Percentiles rank a stretch among this genome's conserved stretches.
Evolutionary conservation across 371 early-diverging fungal species (phyloP).

Genomic region (Mortierella sp.): DNA sequence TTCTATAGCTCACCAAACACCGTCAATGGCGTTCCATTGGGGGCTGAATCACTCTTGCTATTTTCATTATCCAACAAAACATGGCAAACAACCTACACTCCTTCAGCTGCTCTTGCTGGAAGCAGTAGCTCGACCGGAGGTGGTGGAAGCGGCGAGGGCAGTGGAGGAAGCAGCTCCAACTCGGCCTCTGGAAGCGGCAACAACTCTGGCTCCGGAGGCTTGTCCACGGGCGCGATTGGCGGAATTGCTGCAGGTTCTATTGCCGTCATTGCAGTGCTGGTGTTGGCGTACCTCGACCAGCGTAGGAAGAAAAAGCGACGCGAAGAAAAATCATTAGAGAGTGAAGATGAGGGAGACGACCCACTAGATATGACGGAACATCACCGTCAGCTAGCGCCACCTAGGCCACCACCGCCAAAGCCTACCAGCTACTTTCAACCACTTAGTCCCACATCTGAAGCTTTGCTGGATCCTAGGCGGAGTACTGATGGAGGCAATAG

Average conservation of each 20-base stretch:
- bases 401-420: slow-evolving; percentile 1
- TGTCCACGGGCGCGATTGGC: slow-evolving; percentile 29
- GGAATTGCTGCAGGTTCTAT: slow-evolving; percentile 30
- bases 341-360: not conserved
- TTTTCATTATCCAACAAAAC: slow-evolving; percentile 17
- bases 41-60: slow-evolving; percentile 30
- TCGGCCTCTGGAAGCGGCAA: not conserved
- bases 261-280: not conserved
- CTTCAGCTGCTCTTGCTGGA: slow-evolving; percentile 18
- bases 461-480: not conserved
- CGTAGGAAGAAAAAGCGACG: slow-evolving; percentile 6
- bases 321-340: not conserved
- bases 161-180: not conserved
- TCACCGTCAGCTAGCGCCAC: not conserved
- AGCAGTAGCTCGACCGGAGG: not conserved
- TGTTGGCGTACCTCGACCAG: not conserved
- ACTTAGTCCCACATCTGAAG: not conserved
- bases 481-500: not conserved
- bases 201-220: not conserved
- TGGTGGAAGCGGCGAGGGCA: not conserved
- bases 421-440: not conserved
- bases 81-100: slow-evolving; percentile 40
- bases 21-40: slow-evolving; percentile 13
- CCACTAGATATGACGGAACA: not conserved
- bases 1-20: slow-evolving; percentile 26